Conservation (phyloP, 495 filamentous ascomycete species). For the Penicillium cinerascens region DNA sequence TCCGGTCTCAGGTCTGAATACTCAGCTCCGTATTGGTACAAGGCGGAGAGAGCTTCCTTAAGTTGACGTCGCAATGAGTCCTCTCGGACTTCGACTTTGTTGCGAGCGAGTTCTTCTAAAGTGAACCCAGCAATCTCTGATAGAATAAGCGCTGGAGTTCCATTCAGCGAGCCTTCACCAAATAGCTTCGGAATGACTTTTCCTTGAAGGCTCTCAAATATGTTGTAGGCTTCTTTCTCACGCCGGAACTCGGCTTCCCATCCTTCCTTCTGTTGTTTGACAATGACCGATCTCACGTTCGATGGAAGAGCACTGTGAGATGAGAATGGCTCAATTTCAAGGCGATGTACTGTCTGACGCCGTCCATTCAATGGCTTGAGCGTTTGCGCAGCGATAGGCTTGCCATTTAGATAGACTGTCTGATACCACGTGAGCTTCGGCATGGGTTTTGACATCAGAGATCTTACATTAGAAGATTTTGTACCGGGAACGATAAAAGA, state of each 20-base stretch:
- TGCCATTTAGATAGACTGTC: not conserved
- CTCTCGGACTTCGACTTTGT: not conserved
- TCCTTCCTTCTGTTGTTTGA: conserved; percentile 2
- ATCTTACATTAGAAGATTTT: no score
- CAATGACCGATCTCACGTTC: not conserved
- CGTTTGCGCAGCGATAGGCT: not conserved
- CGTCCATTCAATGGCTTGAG: not conserved
- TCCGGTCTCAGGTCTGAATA: conserved; percentile 6
- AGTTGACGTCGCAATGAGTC: not conserved
- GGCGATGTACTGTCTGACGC: not conserved
- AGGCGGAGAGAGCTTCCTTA: not conserved
- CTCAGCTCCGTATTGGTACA: conserved; percentile 2
- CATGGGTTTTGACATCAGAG: no score
- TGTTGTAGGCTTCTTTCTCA: conserved; percentile 3
- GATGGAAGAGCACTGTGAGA: not conserved
- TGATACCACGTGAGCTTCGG: no score
- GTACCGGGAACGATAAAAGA: no score
- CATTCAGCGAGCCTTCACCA: conserved; percentile 1
- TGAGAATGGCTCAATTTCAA: not conserved
- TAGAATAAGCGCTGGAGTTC: not conserved
- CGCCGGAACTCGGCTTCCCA: conserved; percentile 3
- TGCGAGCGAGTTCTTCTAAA: conserved; percentile 1
- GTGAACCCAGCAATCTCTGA: conserved; percentile 6
- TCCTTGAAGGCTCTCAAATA: conserved; percentile 6
- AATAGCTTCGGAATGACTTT: conserved; percentile 3